Evolutionary conservation across 129 eudicot genomes (phyloP), one percentile per base, ranked within the genome.

Genomic region (Escallonia herrerae): DNA sequence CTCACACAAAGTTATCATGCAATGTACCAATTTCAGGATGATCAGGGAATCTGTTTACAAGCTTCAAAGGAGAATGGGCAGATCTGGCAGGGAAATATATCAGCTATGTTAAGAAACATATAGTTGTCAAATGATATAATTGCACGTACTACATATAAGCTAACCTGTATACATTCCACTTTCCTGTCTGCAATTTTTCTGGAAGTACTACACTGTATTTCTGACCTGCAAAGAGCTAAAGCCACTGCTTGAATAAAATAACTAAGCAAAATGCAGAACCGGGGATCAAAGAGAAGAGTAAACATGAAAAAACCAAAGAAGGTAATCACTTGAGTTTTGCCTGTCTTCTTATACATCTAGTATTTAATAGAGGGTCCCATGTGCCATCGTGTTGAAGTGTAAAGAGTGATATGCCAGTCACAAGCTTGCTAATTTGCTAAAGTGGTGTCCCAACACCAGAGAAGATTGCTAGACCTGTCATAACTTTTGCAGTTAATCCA

Each of bases 1-100:
- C 95, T 84, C 72, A 91, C 97, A 77, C 83, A 83, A 91, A 91
- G 64, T 79, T 79, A 73, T 91, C 97, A 76, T 91, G 97, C 75
- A 91, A 75, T 47, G 96, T 91, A 62, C 72, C 87, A 67, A 91
- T 77, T 37, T 85, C 82, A 7, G 97, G 96, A 75, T 79, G 86
- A 76, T 91, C 81, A 39, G 87, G 82, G 73, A 83, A 91, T 79
- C 80, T 62, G 64, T 75, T 79, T 13, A 85, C 75, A 15, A 91
- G 80, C 74, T 87, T 79, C 83, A 91, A 45, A 22, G 97, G 97
- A 56, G 90, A 81, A 14, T 66, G 74, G 4, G 66, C 87, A 69
- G 86, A 83, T 83, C 97, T 91, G 90, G 56, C 67, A 69, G 56
- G 15, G 63, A 74, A 72, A 1, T 50, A 61, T 50, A 22, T n/a